These are phyloP conservation scores for Talaromyces stipitatus DNA, from an alignment of 495 filamentous ascomycete species.

Conservation along the genomic window DNA sequence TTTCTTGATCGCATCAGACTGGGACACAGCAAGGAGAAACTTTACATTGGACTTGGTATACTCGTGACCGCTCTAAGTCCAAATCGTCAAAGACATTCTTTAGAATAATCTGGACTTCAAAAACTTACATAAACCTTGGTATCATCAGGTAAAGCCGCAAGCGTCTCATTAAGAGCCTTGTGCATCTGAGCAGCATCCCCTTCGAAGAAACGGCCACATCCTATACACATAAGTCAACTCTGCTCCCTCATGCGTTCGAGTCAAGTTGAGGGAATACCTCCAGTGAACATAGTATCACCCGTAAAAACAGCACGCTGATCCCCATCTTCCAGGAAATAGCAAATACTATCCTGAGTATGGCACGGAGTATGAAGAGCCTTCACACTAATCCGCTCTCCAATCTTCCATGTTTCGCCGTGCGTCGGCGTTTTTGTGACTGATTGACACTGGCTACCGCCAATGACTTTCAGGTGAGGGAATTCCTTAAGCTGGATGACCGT, in stretches of 20 bases:
- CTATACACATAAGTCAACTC: slow-evolving; percentile 37
- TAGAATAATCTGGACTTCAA: neutral
- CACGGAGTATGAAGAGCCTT: slow-evolving; percentile 92
- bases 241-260: no score
- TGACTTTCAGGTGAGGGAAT: slow-evolving; percentile 60
- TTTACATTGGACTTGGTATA: slow-evolving; percentile 93
- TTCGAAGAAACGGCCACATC: slow-evolving; percentile 97
- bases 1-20: slow-evolving; percentile 67
- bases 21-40: slow-evolving; percentile 68
- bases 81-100: neutral
- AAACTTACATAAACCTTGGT: slow-evolving; percentile 78
- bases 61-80: slow-evolving; percentile 81
- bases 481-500: slow-evolving; percentile 51
- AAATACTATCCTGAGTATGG: slow-evolving; percentile 97
- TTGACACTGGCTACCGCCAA: slow-evolving; percentile 83
- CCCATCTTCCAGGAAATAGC: slow-evolving; percentile 79
- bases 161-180: slow-evolving; percentile 77
- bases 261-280: slow-evolving; percentile 44
- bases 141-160: slow-evolving; percentile 78
- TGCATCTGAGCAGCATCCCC: slow-evolving; percentile 88
- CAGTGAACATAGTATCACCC: slow-evolving; percentile 93
- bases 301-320: slow-evolving; percentile 83
- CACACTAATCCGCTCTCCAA: slow-evolving; percentile 74
- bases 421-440: slow-evolving; percentile 65
- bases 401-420: slow-evolving; percentile 70